Evolutionary conservation across 345 rosid genomes (phyloP), one percentile per base, ranked within the genome.

Genomic region (Gossypium bickii): DNA sequence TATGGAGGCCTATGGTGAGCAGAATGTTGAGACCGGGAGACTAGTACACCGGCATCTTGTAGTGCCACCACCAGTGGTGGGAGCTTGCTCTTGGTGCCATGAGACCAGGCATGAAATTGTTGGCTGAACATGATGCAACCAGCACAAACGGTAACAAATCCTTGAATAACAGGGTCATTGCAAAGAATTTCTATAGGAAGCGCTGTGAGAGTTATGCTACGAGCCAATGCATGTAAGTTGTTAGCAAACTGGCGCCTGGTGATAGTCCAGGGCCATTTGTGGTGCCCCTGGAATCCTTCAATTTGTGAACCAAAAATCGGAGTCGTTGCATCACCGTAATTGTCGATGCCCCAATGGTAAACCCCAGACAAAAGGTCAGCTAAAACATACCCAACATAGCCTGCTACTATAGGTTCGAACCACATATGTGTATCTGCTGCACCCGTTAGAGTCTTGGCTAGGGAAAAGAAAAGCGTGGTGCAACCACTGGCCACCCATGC

Each of bases 81-180:
- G 58, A 94, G 76, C 85, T 85, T 89, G 87, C 97, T 89, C 86
- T 88, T 94, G 18, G 93, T 92, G 74, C 95, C 81, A 29, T 92
- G 97, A 65, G 97, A 97, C 98, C 97, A 94, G n/a, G 93, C 88
- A 80, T 94, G 98, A 47, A 90, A 90, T 72, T 89, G 97, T 78
- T 91, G 98, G 90, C 98, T 91, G 44, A 92, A 87, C 97, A 90
- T 88, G 53, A 92, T 86, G 86, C 92, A 92, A 18, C 92, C 90
- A 0, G 97, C 76, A 80, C 78, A 87, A 3, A 82, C 13, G 68
- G 85, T 72, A n/a, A 83, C 93, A 70, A 94, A 91, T 4, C 88
- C 85, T 53, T 83, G 91, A 16, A 83, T 11, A 11, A 70, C 79
- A 10, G 94, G 84, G 79, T 87, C 88, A 25, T 78, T 60, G 67